Conservation (phyloP, 116 monocot genomes). For the Zostera marina region DNA sequence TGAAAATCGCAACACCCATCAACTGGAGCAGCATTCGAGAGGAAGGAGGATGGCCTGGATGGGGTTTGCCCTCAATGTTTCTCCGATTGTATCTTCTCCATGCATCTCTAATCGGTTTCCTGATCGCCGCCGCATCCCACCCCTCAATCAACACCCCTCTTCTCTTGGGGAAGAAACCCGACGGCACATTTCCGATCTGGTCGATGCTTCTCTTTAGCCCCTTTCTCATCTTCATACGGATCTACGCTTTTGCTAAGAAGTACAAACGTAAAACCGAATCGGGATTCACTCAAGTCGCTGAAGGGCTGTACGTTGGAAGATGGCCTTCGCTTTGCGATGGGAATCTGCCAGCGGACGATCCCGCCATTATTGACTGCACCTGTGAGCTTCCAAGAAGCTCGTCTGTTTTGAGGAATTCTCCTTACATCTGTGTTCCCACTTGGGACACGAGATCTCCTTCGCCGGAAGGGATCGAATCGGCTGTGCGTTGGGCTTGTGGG, state of each 20-base stretch:
- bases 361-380: conserved; percentile 80
- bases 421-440: conserved; percentile 52
- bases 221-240: conserved; percentile 33
- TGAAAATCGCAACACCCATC: background rate
- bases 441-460: conserved; percentile 76
- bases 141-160: conserved; percentile 49
- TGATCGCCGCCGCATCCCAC: conserved; percentile 33
- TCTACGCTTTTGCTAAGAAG: conserved; percentile 40
- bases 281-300: conserved; percentile 34
- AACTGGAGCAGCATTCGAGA: no score
- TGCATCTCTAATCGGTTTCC: conserved; percentile 21
- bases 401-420: conserved; percentile 18
- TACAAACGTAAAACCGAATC: conserved; percentile 36
- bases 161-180: conserved; percentile 55
- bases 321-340: conserved; percentile 47
- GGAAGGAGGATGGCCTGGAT: conserved; percentile 12
- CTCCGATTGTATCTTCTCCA: conserved; percentile 24
- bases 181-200: conserved; percentile 76
- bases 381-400: conserved; percentile 61
- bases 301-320: conserved; percentile 74
- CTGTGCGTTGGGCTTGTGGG: conserved; percentile 60
- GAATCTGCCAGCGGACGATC: conserved; percentile 46
- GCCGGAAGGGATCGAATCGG: conserved; percentile 55
- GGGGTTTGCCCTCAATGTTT: no score
- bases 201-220: conserved; percentile 52